Base-by-base conservation (phyloP, 495 filamentous ascomycete genomes). In the Penicillium silybi region DNA sequence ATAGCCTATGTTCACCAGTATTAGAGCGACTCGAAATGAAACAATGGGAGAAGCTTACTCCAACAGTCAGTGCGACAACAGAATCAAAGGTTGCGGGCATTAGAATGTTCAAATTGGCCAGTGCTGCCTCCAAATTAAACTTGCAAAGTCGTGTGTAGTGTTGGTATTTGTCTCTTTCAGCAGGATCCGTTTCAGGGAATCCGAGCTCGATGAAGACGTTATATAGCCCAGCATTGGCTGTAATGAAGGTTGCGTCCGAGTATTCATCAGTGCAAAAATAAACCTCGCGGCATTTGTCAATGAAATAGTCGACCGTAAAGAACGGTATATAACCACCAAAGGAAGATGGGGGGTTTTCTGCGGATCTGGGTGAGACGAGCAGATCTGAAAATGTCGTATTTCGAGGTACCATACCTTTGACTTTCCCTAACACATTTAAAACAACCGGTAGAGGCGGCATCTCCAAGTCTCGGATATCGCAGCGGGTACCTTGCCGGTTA, bases 231-330 rank as follows among this genome's bases (percentile, higher is more conserved):
- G 78, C 72, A 49, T 81, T 82, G 0, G 83, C 76, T 13, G 79
- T 66, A 20, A 83, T 77, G 46, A 82, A 83, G 0, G 74, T 76
- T 1, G 77, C 71, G 27, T 80, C 69, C 2, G 80, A 77, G 53
- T 74, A 76, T 15, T 83, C 77, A 6, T 84, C 79, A 1, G 78
- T 79, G 18, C 72, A 70, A 43, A 86, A 85, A 51, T 82, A 86
- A 0, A 85, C 68, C 50, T 75, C 71, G 4, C 78, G 77, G 52
- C 80, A 85, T 43, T 75, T 74, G n/a, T 80, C 77, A n/a, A 69
- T 67, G 44, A 86, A 83, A 37, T 77, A 72, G 1, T 81, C 76
- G 22, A 80, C 51, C 7, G 73, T 66, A 9, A 82, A 55, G 22
- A 74, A 74, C 0, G 71, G 71, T 40, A 63, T 64, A 23, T 64